Base-by-base conservation (phyloP, 2,329 filamentous ascomycete species). In the Phoma sp. region DNA sequence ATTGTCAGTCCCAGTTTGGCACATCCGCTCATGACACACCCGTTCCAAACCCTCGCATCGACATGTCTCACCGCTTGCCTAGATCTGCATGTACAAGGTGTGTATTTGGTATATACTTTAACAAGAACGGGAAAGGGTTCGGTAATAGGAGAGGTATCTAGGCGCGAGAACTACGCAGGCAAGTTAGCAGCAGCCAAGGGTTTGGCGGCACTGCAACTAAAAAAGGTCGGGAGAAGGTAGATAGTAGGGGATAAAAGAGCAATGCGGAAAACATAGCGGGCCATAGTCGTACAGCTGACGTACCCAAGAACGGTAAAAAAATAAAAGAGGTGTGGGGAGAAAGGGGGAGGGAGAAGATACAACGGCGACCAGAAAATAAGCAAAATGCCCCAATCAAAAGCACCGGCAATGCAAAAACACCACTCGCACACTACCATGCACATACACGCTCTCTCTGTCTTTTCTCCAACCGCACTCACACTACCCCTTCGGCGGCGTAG, bases 61-160 rank as follows among this genome's bases (percentile, higher is more conserved):
- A 18, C 18, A 18, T 18, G 18, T 18, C 18, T 18, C 18, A 18
- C 18, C 18, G 18, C 18, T 18, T 18, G 18, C 18, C 18, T 18
- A 18, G 2, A 18, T 7, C 6, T 6, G 9, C 27, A 29, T 29
- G 27, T 29, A 29, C 27, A 29, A 9, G 6, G 9, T 29, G 18
- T 29, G 27, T 29, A 29, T 29, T 29, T 29, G 27, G 27, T 29
- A 29, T 9, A 6, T 6, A 29, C 27, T 29, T 29, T 9, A 9
- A 29, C 27, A 7, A 6, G 27, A 29, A 29, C 6, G 6, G 27
- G 9, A 29, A 29, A 29, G 9, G 9, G 9, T 6, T 29, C 27
- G 27, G 32, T 7, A 32, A 42, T 42, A 42, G 40, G 27, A n/a
- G 40, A 42, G 40, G 40, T 42, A 42, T 42, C 40, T 42, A 42